phyloP scores from a whole-genome alignment of 2,329 filamentous ascomycete species.

The Macrophomina tecta region DNA sequence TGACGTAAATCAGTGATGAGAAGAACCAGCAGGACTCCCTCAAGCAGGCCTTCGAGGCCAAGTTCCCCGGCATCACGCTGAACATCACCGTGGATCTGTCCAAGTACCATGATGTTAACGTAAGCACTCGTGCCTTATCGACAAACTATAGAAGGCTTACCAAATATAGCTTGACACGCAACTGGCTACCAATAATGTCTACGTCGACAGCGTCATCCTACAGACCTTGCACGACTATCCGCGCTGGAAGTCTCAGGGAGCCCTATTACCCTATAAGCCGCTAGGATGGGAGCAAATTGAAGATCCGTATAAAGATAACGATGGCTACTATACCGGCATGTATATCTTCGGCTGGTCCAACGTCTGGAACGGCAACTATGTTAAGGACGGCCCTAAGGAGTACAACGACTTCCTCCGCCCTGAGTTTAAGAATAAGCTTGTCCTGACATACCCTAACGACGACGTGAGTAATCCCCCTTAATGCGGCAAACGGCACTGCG shows the following conservation, averaged over 20 bases:
- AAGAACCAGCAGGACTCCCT: constrained; percentile 46
- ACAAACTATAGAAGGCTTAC: not conserved
- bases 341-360: constrained; percentile 46
- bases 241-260: constrained; percentile 57
- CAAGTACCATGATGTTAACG: constrained; percentile 59
- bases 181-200: constrained; percentile 42
- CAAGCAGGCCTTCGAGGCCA: constrained; percentile 52
- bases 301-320: constrained; percentile 49
- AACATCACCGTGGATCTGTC: constrained; percentile 62
- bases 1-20: constrained; percentile 43
- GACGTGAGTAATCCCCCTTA: constrained; percentile 44
- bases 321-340: constrained; percentile 53
- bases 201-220: constrained; percentile 54
- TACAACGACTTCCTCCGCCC: constrained; percentile 56
- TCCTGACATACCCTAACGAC: constrained; percentile 63
- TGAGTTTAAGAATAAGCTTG: constrained; percentile 60
- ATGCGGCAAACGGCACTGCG: no score
- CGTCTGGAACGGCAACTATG: constrained; percentile 46
- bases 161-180: constrained; percentile 51
- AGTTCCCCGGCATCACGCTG: constrained; percentile 58
- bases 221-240: constrained; percentile 61
- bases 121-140: not conserved
- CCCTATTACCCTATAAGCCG: constrained; percentile 58
- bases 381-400: constrained; percentile 42
- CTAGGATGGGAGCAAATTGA: constrained; percentile 53